Conservation (phyloP, 1,139 yeast genomes). For the Suhomyces yuchorum region DNA sequence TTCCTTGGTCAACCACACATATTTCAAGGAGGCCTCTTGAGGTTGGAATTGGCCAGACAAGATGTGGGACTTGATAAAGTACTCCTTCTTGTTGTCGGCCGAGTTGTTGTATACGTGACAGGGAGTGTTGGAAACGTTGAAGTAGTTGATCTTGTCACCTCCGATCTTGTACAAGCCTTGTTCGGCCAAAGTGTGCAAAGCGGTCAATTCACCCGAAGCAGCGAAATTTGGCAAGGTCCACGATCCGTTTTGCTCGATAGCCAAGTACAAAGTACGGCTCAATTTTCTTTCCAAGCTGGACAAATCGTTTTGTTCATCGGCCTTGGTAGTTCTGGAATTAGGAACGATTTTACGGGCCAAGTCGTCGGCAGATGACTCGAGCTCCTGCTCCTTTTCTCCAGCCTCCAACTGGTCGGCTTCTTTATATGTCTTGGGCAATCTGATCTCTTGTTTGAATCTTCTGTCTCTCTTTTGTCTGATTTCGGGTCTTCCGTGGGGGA, state of each 20-base stretch:
- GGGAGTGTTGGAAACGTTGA: conserved; percentile 89
- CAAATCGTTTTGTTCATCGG: conserved; percentile 65
- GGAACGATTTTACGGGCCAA: conserved; percentile 71
- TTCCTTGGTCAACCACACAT: conserved; percentile 82
- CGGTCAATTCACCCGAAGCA: conserved; percentile 32
- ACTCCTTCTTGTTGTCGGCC: conserved; percentile 47
- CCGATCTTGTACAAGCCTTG: conserved; percentile 71
- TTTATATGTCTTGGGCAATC: conserved; percentile 61
- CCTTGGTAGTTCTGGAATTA: conserved; percentile 72
- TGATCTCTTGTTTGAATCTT: conserved; percentile 73
- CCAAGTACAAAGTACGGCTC: conserved; percentile 75
- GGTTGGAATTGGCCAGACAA: conserved; percentile 81
- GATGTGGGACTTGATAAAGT: conserved; percentile 83
- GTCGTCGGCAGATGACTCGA: conserved; percentile 46
- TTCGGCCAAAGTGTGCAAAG: conserved; percentile 77
- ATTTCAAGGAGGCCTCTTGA: conserved; percentile 39
- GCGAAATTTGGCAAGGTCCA: conserved; percentile 82
- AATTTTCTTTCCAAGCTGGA: conserved; percentile 77
- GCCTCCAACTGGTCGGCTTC: conserved; percentile 34
- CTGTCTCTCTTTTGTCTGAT: conserved; percentile 87
- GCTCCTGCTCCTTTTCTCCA: conserved; percentile 38
- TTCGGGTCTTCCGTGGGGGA: conserved; percentile 83
- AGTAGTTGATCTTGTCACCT: conserved; percentile 76
- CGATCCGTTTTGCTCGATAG: conserved; percentile 50
- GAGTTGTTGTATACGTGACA: conserved; percentile 60